A percentile compares a stretch with the other conserved stretches of the same genome.
Conservation (phyloP, 1,284 basidiomycete species). For the Marasmius tenuissimus region DNA sequence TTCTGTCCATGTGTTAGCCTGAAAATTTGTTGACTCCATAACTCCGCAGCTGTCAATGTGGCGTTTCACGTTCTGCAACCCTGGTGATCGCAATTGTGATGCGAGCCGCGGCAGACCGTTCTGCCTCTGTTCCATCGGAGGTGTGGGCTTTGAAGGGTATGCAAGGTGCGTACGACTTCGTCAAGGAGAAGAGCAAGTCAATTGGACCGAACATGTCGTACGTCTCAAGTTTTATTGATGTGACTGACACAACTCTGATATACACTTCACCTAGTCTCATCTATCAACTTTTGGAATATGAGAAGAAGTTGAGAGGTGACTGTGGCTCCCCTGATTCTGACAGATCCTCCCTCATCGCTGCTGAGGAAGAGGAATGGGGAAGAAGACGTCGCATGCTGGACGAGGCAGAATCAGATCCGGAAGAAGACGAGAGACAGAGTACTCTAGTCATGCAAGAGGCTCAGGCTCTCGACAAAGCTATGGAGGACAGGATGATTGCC, state of each 20-base stretch:
- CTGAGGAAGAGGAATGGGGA: slow-evolving; percentile 84
- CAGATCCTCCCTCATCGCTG: slow-evolving; percentile 49
- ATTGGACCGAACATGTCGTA: slow-evolving; percentile 96
- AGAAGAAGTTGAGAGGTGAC: slow-evolving; percentile 69
- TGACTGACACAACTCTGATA: slow-evolving; percentile 4
- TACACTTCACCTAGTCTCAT: slow-evolving; percentile 66
- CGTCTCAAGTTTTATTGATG: slow-evolving; percentile 36
- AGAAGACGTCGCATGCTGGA: slow-evolving; percentile 68
- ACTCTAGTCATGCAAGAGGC: slow-evolving; percentile 71
- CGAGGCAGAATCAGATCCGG: slow-evolving; percentile 48
- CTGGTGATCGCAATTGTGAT: slow-evolving; percentile 93
- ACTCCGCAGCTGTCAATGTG: slow-evolving; percentile 83
- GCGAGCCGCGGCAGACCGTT: slow-evolving; percentile 82
- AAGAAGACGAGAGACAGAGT: slow-evolving; percentile 53
- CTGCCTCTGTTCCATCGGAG: slow-evolving; percentile 66
- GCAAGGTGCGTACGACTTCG: slow-evolving; percentile 91
- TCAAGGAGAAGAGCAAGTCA: slow-evolving; percentile 86
- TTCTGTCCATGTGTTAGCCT: slow-evolving; percentile 12
- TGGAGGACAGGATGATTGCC: slow-evolving; percentile 76
- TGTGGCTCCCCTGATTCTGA: slow-evolving; percentile 54
- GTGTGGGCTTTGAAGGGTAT: slow-evolving; percentile 83
- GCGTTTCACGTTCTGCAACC: slow-evolving; percentile 93
- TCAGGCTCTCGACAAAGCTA: slow-evolving; percentile 74
- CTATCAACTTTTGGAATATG: slow-evolving; percentile 95
- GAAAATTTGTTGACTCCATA: slow-evolving; percentile 17